These are phyloP conservation scores for Coccomyxa subellipsoidea DNA, from an alignment of 163 green algal species.

Conservation along the genomic window DNA sequence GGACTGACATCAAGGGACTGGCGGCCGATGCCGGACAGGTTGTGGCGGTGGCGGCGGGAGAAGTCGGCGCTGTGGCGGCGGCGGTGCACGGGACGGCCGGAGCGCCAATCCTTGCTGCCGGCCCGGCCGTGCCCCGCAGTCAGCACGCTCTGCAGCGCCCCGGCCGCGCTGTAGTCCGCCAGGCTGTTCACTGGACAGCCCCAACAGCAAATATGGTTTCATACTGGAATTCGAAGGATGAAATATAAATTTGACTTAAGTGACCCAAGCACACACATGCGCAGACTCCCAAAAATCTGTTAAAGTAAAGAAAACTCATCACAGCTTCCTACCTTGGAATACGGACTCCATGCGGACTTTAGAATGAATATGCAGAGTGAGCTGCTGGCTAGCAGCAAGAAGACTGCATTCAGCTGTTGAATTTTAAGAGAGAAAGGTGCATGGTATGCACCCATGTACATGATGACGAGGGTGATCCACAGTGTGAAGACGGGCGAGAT, in stretches of 20 bases:
- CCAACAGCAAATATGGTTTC: neutral
- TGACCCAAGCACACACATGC: no score
- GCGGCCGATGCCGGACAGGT: neutral
- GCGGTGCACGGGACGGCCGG: neutral
- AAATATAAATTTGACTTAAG: no score
- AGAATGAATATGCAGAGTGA: no score
- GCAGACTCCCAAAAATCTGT: no score
- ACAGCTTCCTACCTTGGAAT: no score
- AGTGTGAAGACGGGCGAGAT: conserved; percentile 78
- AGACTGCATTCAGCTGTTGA: no score
- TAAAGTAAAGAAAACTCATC: no score
- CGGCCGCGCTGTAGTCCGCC: conserved; percentile 43
- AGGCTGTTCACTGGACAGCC: conserved; percentile 42
- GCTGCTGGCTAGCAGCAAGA: no score
- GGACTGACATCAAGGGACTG: conserved; percentile 1
- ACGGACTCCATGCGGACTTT: no score
- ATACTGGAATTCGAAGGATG: no score
- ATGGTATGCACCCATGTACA: conserved; percentile 49
- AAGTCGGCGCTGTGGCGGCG: conserved; percentile 37
- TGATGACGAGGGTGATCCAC: conserved; percentile 77
- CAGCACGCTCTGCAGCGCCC: conserved; percentile 30
- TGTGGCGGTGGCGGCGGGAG: neutral
- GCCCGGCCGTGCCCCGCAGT: conserved; percentile 29
- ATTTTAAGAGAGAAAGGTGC: neutral
- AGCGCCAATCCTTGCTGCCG: neutral